A percentile compares a stretch with the other conserved stretches of the same genome.
These are phyloP conservation scores for Trichoderma atroviride DNA, from an alignment of 2,329 filamentous ascomycete genomes.

Conservation along the genomic window DNA sequence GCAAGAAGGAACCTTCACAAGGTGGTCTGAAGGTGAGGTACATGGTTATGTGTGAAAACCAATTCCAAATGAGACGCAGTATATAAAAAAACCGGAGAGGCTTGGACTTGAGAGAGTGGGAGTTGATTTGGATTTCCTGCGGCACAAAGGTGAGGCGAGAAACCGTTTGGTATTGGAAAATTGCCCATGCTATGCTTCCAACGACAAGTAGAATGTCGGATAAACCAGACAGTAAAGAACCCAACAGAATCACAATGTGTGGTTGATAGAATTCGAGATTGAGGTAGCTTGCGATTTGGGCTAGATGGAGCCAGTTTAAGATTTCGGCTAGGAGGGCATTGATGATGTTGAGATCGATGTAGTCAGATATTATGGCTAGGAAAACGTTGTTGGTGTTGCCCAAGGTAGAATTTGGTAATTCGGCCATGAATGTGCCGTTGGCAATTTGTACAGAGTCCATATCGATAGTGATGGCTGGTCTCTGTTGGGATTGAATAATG, in stretches of 20 bases:
- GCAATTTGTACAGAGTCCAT: not conserved
- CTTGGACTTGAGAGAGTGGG: not conserved
- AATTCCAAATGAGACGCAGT: not conserved
- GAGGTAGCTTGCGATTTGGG: not conserved
- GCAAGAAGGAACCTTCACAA: not conserved
- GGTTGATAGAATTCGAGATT: not conserved
- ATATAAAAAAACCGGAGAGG: not conserved
- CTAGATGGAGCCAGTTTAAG: not conserved
- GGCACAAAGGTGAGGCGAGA: not conserved
- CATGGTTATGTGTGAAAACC: not conserved
- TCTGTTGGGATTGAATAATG: not conserved
- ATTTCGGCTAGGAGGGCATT: not conserved
- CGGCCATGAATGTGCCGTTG: not conserved
- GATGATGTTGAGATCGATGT: not conserved
- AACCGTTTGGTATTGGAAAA: not conserved
- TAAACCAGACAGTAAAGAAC: not conserved
- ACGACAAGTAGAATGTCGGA: not conserved
- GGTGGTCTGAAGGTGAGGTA: not conserved
- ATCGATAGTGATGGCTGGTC: not conserved
- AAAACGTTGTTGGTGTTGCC: not conserved
- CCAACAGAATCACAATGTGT: not conserved
- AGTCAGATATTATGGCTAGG: not conserved
- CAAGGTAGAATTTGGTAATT: not conserved
- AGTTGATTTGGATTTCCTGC: not conserved
- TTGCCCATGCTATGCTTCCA: not conserved